Conservation (phyloP, 148 eudicot genomes). For the Silene latifolia region DNA sequence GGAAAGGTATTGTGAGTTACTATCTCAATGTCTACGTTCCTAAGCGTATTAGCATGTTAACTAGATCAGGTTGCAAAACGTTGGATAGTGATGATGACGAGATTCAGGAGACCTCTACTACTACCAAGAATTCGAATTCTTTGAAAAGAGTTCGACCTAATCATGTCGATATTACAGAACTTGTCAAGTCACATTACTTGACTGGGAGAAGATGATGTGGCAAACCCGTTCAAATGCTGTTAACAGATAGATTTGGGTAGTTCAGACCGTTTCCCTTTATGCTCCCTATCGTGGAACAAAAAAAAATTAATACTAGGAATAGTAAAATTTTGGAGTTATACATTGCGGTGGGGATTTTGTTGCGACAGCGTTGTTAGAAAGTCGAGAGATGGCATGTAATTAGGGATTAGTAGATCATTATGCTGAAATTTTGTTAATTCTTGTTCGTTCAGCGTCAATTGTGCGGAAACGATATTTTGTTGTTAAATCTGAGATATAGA, state of each 20-base stretch:
- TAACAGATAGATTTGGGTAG: constrained; percentile 7
- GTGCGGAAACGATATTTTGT: constrained; percentile 12
- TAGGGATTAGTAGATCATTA: constrained; percentile 15
- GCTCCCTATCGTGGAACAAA: not conserved
- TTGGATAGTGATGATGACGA: constrained; percentile 76
- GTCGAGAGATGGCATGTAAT: constrained; percentile 17
- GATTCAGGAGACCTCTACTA: constrained; percentile 20
- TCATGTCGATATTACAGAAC: constrained; percentile 20
- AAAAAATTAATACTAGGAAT: constrained; percentile 5
- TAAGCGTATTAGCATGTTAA: constrained; percentile 47
- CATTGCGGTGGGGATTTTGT: constrained; percentile 16
- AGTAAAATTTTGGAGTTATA: constrained; percentile 17
- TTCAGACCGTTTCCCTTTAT: constrained; percentile 8
- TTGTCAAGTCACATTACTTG: constrained; percentile 47
- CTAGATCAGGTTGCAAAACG: constrained; percentile 33
- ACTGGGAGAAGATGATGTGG: constrained; percentile 37
- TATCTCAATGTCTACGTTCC: constrained; percentile 67
- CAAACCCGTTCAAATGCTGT: not conserved
- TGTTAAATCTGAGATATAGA: not conserved
- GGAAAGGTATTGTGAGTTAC: constrained; percentile 48
- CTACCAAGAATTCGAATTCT: constrained; percentile 33
- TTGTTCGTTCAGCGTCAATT: constrained; percentile 14
- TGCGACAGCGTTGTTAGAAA: constrained; percentile 2
- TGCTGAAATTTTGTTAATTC: constrained; percentile 17
- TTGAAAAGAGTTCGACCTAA: constrained; percentile 38